Evolutionary conservation across 2,329 filamentous ascomycete species (phyloP), one percentile per base, ranked within the genome.

Genomic region (Rutstroemia sydowiana): DNA sequence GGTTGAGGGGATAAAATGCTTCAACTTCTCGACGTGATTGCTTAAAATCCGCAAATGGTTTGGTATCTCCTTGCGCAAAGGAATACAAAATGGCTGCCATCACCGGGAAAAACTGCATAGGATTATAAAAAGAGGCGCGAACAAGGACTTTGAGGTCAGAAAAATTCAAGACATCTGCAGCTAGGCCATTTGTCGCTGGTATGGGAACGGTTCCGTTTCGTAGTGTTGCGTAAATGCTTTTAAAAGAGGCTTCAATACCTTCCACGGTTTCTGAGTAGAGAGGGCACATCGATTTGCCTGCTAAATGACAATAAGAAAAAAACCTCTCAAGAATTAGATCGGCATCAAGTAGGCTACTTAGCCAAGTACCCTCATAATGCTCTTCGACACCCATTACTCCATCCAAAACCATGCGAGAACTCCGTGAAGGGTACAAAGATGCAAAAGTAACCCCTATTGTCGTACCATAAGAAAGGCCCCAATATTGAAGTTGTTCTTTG

Each of bases 401-500:
- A 34, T 57, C 55, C 14, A 54, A 37, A n/a, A 56, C 34, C 40
- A 56, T 31, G 16, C 45, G 51, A 18, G 53, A 49, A 14, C 55
- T 53, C 5, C 50, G 44, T 13, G 52, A 43, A 2, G 55, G 51
- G 23, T 51, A 53, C 48, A 55, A 55, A 3, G 55, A 39, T 31
- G 41, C 46, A 11, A 55, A 47, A 14, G 53, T 57, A 13, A 39
- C 42, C 11, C 55, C 55, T 32, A 57, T 32, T 5, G 45, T 39
- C 5, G 55, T 52, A 7, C 55, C 55, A 28, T 55, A 55, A 9
- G 53, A 55, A 31, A 57, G 46, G 11, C 53, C 53, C 37, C 20
- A 41, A 20, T 41, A 41, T 41, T 20, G 18, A 16, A 41, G 18
- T 11, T 41, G 37, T 49, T 41, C 37, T 21, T 41, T 5, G 13